Conservation (phyloP, 495 filamentous ascomycete species). For the Xylaria venustula region DNA sequence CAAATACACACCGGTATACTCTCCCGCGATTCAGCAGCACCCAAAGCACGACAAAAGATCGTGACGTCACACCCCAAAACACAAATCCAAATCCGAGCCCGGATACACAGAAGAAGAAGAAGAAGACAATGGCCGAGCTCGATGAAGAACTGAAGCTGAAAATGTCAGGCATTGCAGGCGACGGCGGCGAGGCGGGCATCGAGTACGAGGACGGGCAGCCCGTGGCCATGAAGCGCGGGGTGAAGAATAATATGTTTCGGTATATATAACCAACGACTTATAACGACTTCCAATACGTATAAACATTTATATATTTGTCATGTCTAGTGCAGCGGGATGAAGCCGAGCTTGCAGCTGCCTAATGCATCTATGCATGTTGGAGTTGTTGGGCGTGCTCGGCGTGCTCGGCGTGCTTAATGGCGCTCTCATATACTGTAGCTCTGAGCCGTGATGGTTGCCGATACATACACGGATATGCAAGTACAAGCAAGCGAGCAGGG, state of each 20-base stretch:
- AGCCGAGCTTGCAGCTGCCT: too few species aligned
- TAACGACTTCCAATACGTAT: too few species aligned
- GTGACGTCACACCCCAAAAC: not conserved
- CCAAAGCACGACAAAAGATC: not conserved
- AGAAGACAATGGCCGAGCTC: constrained; percentile 58
- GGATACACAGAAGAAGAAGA: constrained; percentile 23
- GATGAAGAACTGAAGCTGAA: constrained; percentile 68
- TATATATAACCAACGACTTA: constrained; percentile 18
- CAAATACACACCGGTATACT: not conserved
- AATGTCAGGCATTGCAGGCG: constrained; percentile 68
- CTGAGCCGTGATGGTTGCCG: too few species aligned
- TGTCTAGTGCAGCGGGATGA: too few species aligned
- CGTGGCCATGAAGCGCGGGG: constrained; percentile 72
- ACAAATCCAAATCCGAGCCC: too few species aligned
- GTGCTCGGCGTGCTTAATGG: too few species aligned
- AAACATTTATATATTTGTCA: too few species aligned
- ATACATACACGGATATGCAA: too few species aligned
- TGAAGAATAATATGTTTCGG: constrained; percentile 51
- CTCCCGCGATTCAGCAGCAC: not conserved
- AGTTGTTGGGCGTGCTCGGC: too few species aligned
- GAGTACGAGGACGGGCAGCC: constrained; percentile 78
- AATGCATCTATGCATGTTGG: too few species aligned
- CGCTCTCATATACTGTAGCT: too few species aligned
- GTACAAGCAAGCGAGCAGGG: too few species aligned
- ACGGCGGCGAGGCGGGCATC: constrained; percentile 73